Evolutionary conservation across 768 basidiomycete genomes (phyloP).

Genomic region (Amanita fuliginea): DNA sequence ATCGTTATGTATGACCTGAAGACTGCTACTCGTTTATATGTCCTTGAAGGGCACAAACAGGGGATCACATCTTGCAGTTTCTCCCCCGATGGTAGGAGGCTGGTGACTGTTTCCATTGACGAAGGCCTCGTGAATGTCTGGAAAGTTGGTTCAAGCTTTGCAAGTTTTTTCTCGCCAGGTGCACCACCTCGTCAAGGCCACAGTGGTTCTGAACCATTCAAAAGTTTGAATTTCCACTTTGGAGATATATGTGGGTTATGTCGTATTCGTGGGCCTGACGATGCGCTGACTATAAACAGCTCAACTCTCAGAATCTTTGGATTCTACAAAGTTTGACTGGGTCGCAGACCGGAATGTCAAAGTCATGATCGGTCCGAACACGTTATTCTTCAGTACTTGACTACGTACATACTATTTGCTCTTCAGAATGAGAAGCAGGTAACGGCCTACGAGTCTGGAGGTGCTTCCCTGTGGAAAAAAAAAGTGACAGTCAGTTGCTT

Average conservation of each 20-base stretch:
- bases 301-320: background rate
- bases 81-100: constrained; percentile 84
- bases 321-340: constrained; percentile 5
- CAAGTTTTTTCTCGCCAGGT: constrained; percentile 85
- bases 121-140: constrained; percentile 83
- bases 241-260: constrained; percentile 63
- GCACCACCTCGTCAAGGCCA: constrained; percentile 86
- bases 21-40: constrained; percentile 88
- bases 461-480: constrained; percentile 62
- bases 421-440: too few relatives aligned
- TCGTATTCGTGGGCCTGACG: background rate
- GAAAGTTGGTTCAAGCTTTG: constrained; percentile 89
- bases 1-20: constrained; percentile 95
- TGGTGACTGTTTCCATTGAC: constrained; percentile 80
- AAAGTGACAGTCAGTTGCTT: constrained; percentile 7
- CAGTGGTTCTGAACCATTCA: constrained; percentile 76
- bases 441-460: constrained; percentile 27
- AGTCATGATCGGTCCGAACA: constrained; percentile 4
- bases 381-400: constrained; percentile 2
- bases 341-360: constrained; percentile 3
- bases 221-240: constrained; percentile 76
- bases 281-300: background rate
- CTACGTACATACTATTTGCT: background rate
- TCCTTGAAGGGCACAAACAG: constrained; percentile 85
- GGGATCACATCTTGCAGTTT: constrained; percentile 79